phyloP scores from a whole-genome alignment of 116 monocot genomes.

The Papilionanthe hybrid region DNA sequence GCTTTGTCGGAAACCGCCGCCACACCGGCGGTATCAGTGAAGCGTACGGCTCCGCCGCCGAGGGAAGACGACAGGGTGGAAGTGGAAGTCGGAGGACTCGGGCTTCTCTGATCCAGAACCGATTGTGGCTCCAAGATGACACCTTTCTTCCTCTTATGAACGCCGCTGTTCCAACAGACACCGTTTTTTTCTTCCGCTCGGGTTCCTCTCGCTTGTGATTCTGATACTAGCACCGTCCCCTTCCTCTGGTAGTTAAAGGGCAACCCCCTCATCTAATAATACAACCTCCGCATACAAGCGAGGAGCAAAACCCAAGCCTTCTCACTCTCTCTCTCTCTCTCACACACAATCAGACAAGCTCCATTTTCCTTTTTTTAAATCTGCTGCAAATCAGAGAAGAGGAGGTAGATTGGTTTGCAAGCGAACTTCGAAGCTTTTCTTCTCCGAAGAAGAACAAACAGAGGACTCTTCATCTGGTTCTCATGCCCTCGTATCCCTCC shows the following conservation, averaged over 20 bases:
- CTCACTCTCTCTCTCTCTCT: slow-evolving; percentile 4
- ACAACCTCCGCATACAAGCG: slow-evolving; percentile 7
- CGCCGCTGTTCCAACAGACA: slow-evolving; percentile 7
- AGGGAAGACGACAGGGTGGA: slow-evolving; percentile 78
- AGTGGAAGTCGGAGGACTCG: slow-evolving; percentile 66
- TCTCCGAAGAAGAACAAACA: background rate
- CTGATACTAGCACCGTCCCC: slow-evolving; percentile 26
- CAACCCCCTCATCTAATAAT: slow-evolving; percentile 74
- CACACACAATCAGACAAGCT: background rate
- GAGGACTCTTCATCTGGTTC: background rate
- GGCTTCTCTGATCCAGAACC: slow-evolving; percentile 80
- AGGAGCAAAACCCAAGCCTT: slow-evolving; percentile 7
- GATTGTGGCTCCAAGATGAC: slow-evolving; percentile 51
- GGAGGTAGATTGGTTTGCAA: background rate
- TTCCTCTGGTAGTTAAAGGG: slow-evolving; percentile 54
- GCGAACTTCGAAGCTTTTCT: slow-evolving; percentile 6
- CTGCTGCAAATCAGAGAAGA: background rate
- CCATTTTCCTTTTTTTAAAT: background rate
- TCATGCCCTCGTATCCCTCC: background rate
- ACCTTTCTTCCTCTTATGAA: slow-evolving; percentile 16
- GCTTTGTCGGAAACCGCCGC: slow-evolving; percentile 44
- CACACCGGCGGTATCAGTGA: slow-evolving; percentile 48
- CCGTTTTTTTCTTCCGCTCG: slow-evolving; percentile 5
- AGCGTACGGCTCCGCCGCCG: slow-evolving; percentile 43
- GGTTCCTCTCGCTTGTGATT: slow-evolving; percentile 10